Base-by-base conservation (phyloP, 1,139 yeast species). In the Pichia sp. region DNA sequence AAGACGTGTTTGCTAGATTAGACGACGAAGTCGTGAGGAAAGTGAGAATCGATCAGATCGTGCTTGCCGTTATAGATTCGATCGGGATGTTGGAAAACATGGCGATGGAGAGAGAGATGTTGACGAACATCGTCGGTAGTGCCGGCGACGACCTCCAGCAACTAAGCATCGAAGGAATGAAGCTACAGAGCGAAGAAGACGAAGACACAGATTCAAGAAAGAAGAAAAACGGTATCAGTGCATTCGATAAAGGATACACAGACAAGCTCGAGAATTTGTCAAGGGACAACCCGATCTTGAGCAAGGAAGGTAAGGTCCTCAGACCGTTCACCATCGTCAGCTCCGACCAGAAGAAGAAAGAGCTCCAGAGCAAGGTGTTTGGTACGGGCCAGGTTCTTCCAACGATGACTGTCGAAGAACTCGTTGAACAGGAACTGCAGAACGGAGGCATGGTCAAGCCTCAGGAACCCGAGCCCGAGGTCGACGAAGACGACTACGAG, bases 301-400 rank as follows among this genome's bases (percentile, higher is more conserved):
- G 85, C 1, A 77, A 77, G 54, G 79, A 78, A 44, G 97, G 97
- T 4, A 85, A 83, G 63, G 84, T 90, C 2, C 67, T 88, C 35
- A 78, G 86, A 55, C 98, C 97, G 8, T 93, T 93, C 65, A 87
- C 94, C 0, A 76, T 93, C 28, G 80, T 89, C 7, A 71, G 44
- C 11, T 46, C 52, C 1, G 42, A 52, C 28, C 45, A 48, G 21
- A 42, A 56, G 14, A 73, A 86, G 46, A 77, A 81, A 22, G 78
- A 82, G 39, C 58, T 88, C 20, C 72, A 75, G 48, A 69, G 72
- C 24, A 79, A 82, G 56, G 96, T 91, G 0, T 82, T 79, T 60
- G 97, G 98, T 1, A 88, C 96, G 2, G 99, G 98, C 0, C 98
- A 93, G 66, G 82, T 78, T 33, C 72, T 93, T 34, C 99, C 99